phyloP scores from a whole-genome alignment of 768 basidiomycete genomes.

The Boletus vinaceobasis region DNA sequence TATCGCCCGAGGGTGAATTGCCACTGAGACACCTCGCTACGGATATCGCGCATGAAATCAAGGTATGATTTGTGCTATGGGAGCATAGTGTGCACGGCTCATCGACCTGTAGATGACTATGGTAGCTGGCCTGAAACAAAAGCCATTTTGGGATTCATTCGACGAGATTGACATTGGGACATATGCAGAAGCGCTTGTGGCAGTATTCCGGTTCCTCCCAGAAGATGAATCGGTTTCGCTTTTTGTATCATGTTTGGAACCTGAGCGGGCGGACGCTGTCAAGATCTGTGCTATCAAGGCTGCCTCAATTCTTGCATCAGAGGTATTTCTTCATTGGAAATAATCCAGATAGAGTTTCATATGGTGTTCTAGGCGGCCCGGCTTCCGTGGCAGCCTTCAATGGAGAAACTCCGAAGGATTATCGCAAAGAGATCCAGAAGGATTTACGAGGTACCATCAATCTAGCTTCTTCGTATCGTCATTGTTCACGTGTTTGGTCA shows the following conservation, averaged over 20 bases:
- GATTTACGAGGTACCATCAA: conserved; percentile 51
- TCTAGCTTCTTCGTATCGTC: conserved; percentile 2
- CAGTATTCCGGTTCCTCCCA: conserved; percentile 67
- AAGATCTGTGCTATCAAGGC: conserved; percentile 78
- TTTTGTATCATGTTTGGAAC: conserved; percentile 64
- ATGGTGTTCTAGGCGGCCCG: conserved; percentile 41
- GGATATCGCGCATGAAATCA: conserved; percentile 79
- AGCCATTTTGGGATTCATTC: conserved; percentile 66
- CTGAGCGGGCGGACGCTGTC: conserved; percentile 76
- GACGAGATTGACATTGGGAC: conserved; percentile 77
- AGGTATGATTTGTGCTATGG: conserved; percentile 43
- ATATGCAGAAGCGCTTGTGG: conserved; percentile 70
- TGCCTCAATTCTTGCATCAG: conserved; percentile 60
- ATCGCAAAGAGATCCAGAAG: conserved; percentile 48
- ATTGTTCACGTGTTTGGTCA: conserved; percentile 25
- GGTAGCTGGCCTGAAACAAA: conserved; percentile 35
- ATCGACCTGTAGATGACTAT: conserved; percentile 21
- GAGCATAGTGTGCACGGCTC: conserved; percentile 2
- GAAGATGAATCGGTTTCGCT: conserved; percentile 57
- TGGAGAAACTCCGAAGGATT: conserved; percentile 45
- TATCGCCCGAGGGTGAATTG: conserved; percentile 52
- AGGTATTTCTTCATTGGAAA: conserved; percentile 42
- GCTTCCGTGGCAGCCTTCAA: conserved; percentile 53
- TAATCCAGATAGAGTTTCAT: conserved; percentile 6
- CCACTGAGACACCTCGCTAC: conserved; percentile 62